A percentile compares a stretch with the other conserved stretches of the same genome.
phyloP scores from a whole-genome alignment of 768 basidiomycete genomes.

The Podaxis carcinomalis region DNA sequence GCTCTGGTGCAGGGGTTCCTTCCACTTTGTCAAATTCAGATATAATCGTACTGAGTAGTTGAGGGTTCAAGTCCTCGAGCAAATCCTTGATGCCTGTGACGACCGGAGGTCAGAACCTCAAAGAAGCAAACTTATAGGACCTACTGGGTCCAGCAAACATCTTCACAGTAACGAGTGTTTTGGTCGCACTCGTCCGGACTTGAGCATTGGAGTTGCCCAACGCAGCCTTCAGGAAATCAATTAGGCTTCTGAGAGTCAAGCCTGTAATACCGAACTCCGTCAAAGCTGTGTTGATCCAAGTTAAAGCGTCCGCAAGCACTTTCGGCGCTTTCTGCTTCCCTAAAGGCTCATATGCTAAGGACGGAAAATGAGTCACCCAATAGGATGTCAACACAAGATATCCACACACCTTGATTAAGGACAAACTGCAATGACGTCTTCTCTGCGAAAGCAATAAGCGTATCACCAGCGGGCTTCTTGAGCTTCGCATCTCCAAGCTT shows the following conservation, averaged over 20 bases:
- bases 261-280: slow-evolving; percentile 91
- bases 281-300: slow-evolving; percentile 84
- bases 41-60: slow-evolving; percentile 85
- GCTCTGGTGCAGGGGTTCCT: slow-evolving; percentile 69
- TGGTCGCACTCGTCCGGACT: slow-evolving; percentile 92
- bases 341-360: slow-evolving; percentile 84
- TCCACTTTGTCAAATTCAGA: slow-evolving; percentile 93
- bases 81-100: slow-evolving; percentile 81
- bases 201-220: slow-evolving; percentile 92
- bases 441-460: slow-evolving; percentile 79
- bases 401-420: slow-evolving; percentile 72
- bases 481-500: slow-evolving; percentile 96
- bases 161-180: slow-evolving; percentile 85
- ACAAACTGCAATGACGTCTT: slow-evolving; percentile 94
- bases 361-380: slow-evolving; percentile 6
- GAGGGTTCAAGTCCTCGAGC: slow-evolving; percentile 91
- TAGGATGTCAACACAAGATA: background rate
- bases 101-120: too few species aligned
- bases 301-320: slow-evolving; percentile 84
- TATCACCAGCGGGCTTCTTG: slow-evolving; percentile 93
- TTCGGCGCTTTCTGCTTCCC: slow-evolving; percentile 97
- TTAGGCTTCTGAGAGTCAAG: slow-evolving; percentile 74
- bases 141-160: slow-evolving; percentile 87
- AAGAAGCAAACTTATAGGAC: too few species aligned
- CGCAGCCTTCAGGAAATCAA: slow-evolving; percentile 85